Evolutionary conservation across 2,329 filamentous ascomycete genomes (phyloP).

Genomic region (Alternaria conjuncta): DNA sequence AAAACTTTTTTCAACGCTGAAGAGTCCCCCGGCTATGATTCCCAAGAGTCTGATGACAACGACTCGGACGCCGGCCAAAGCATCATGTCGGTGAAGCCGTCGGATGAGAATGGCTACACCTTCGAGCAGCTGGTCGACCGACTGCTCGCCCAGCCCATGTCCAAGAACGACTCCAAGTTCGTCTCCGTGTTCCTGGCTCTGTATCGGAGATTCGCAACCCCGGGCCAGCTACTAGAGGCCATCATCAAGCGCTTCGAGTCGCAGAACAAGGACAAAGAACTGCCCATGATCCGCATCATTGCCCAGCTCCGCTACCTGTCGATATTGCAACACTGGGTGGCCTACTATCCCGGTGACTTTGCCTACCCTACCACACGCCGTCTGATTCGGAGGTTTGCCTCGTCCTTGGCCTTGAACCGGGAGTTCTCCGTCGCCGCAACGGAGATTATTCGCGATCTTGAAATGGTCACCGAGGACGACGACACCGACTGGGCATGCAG

Average conservation of each 20-base stretch:
- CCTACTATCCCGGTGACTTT: constrained; percentile 91
- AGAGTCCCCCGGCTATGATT: constrained; percentile 72
- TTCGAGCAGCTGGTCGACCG: constrained; percentile 73
- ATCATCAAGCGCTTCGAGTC: constrained; percentile 79
- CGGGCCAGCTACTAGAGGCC: constrained; percentile 75
- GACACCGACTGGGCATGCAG: constrained; percentile 91
- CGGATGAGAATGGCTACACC: constrained; percentile 66
- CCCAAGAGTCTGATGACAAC: constrained; percentile 70
- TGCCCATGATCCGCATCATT: constrained; percentile 77
- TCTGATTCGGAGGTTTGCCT: constrained; percentile 76
- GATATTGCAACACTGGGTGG: constrained; percentile 87
- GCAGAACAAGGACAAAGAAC: constrained; percentile 69
- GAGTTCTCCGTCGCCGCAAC: constrained; percentile 85
- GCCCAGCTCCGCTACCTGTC: constrained; percentile 84
- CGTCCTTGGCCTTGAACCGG: constrained; percentile 74
- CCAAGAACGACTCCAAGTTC: constrained; percentile 88
- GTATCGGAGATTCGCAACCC: constrained; percentile 91
- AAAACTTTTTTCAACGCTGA: constrained; percentile 70
- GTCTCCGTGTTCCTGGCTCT: constrained; percentile 86
- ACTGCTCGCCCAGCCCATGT: constrained; percentile 81
- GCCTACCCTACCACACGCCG: constrained; percentile 76
- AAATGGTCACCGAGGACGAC: constrained; percentile 81
- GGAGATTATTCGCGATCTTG: constrained; percentile 81
- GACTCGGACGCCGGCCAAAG: constrained; percentile 65
- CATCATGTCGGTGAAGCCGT: constrained; percentile 44